Percentiles rank a stretch among this genome's conserved stretches.
These are phyloP conservation scores for Pichia californica DNA, from an alignment of 805 yeast species.

Conservation along the genomic window DNA sequence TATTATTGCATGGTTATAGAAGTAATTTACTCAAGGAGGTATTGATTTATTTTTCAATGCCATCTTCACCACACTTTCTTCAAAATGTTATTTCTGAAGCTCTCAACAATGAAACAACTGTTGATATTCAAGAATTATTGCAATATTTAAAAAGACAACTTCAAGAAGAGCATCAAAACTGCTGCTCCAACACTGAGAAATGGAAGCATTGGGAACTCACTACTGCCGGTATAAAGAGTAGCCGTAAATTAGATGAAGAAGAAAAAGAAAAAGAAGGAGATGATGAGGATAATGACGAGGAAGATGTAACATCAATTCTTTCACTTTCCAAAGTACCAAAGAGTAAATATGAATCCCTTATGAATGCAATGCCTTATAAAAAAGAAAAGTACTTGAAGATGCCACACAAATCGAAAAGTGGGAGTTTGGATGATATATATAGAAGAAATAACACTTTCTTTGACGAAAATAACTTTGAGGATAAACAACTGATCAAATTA, in stretches of 20 bases:
- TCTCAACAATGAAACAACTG: conserved; percentile 1
- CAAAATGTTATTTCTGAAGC: conserved; percentile 13
- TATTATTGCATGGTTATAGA: conserved; percentile 17
- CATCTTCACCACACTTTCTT: conserved; percentile 23
- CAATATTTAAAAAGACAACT: conserved; percentile 17
- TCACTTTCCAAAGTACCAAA: neutral
- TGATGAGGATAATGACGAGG: too few species aligned
- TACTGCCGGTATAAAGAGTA: neutral
- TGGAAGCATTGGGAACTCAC: conserved; percentile 9
- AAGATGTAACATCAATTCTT: neutral
- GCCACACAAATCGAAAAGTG: too few species aligned
- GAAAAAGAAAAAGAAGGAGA: too few species aligned
- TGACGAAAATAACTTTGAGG: too few species aligned
- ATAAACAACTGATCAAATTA: neutral
- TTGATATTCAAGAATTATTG: conserved; percentile 16
- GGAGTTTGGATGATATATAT: too few species aligned
- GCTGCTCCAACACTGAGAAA: conserved; percentile 14
- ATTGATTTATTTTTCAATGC: conserved; percentile 19
- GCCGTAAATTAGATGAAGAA: neutral
- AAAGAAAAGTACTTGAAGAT: too few species aligned
- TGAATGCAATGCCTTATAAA: too few species aligned
- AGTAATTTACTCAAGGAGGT: conserved; percentile 21
- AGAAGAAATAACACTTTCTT: too few species aligned
- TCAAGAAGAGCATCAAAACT: conserved; percentile 16
- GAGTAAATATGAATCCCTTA: neutral